phyloP scores from a whole-genome alignment of 345 rosid genomes.

The Syzygium grande region DNA sequence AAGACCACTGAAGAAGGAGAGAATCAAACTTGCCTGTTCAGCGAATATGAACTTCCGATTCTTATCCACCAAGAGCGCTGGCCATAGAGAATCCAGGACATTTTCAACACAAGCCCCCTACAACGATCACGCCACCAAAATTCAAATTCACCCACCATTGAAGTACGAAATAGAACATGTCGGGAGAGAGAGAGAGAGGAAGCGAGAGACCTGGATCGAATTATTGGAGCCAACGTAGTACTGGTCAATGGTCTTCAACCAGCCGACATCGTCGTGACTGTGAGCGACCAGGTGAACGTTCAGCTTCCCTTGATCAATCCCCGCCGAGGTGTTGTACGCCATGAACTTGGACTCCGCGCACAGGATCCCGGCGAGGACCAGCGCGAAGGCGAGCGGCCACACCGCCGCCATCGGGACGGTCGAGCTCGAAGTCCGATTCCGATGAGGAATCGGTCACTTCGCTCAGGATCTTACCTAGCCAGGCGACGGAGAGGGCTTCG shows the following conservation, averaged over 20 bases:
- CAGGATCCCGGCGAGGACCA: slow-evolving; percentile 24
- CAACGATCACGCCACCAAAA: not conserved
- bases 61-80: slow-evolving; percentile 82
- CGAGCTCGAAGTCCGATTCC: not conserved
- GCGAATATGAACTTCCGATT: slow-evolving; percentile 85
- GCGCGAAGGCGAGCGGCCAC: not conserved
- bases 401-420: slow-evolving; percentile 3
- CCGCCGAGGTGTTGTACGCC: slow-evolving; percentile 78
- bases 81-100: slow-evolving; percentile 83
- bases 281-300: slow-evolving; percentile 96
- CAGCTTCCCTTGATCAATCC: slow-evolving; percentile 66
- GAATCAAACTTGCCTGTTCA: slow-evolving; percentile 47
- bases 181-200: not conserved
- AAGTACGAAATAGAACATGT: not conserved
- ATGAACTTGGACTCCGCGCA: slow-evolving; percentile 55
- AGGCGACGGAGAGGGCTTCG: not conserved
- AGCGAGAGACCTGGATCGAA: slow-evolving; percentile 70
- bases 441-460: not conserved
- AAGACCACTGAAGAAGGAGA: not conserved
- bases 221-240: slow-evolving; percentile 98
- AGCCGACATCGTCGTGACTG: slow-evolving; percentile 94
- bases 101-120: slow-evolving; percentile 95
- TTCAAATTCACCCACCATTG: not conserved
- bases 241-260: slow-evolving; percentile 97
- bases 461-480: not conserved